Base-by-base conservation (phyloP, 2,329 filamentous ascomycete genomes). In the Cryphonectria naterciae region DNA sequence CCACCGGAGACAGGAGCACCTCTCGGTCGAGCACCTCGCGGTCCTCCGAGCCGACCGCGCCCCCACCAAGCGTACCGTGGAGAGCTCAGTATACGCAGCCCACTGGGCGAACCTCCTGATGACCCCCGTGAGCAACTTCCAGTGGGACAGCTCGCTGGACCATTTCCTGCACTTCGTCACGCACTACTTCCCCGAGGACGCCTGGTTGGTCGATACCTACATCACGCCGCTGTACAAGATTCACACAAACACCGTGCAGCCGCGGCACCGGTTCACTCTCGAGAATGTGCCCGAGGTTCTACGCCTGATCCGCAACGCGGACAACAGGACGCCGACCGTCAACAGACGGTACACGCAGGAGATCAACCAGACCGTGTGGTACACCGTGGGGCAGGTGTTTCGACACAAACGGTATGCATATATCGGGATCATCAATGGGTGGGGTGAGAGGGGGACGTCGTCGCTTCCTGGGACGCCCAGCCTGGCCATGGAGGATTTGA, bases 381-480 rank as follows among this genome's bases (percentile, higher is more conserved):
- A 89, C 79, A 88, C 85, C 66, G 87, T 97, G 65, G 96, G 96
- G 0, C 92, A 97, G 76, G 87, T 97, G 8, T 97, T 98, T 78
- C 87, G 86, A 64, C 96, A 99, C 81, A 89, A 86, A 73, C 88
- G 94, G 62, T 97, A 96, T 78, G 84, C 87, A 28, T 97, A 95
- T 79, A 84, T 91, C 65, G 95, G 92, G 25, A 87, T 97, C 37
- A 92, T 99, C 71, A 93, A 92, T 19, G 95, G 95, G n/a, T 99
- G 95, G 95, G 91, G 92, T 65, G 82, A 83, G 22, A 74, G 77
- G 68, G 77, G 76, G 60, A 73, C 76, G 25, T 68, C 67, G 35
- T 71, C 71, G 17, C 73, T 79, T 67, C 77, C 77, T 43, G 75
- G 72, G 70, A 75, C 77, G 67, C 76, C 77, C 39, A 74, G 74